Percentiles rank a stretch among this genome's conserved stretches.
These are phyloP conservation scores for Cutaneotrichosporon cyanovorans DNA, from an alignment of 1,284 basidiomycete species.

Conservation along the genomic window DNA sequence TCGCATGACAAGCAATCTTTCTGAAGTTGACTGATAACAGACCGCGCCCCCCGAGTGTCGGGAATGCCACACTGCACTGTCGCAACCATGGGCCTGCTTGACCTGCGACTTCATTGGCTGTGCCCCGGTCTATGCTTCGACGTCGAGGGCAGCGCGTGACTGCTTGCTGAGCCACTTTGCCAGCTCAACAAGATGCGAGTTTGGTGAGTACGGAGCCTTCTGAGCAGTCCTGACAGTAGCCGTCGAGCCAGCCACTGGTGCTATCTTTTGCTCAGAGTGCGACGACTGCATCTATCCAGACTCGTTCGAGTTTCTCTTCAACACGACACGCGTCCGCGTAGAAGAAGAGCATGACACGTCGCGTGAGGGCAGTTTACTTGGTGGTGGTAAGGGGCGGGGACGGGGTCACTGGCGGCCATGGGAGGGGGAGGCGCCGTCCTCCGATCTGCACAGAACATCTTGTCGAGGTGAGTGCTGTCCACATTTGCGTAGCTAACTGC, in stretches of 20 bases:
- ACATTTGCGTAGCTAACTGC: neutral
- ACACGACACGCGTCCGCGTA: slow-evolving; percentile 45
- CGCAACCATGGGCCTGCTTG: slow-evolving; percentile 69
- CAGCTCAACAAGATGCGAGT: slow-evolving; percentile 48
- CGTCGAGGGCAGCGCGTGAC: slow-evolving; percentile 50
- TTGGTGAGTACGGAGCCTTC: slow-evolving; percentile 54
- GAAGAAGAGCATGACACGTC: slow-evolving; percentile 54
- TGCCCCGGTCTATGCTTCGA: slow-evolving; percentile 47
- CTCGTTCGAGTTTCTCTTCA: slow-evolving; percentile 47
- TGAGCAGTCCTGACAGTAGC: slow-evolving; percentile 43
- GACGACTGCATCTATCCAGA: slow-evolving; percentile 55
- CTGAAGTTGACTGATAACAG: slow-evolving; percentile 22
- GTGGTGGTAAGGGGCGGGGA: slow-evolving; percentile 35
- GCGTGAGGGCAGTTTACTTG: slow-evolving; percentile 51
- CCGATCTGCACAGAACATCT: slow-evolving; percentile 7
- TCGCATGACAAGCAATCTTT: neutral
- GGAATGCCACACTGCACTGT: slow-evolving; percentile 54
- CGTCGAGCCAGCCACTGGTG: slow-evolving; percentile 54
- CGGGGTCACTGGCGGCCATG: slow-evolving; percentile 31
- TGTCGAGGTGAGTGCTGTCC: slow-evolving; percentile 28
- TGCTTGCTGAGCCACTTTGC: slow-evolving; percentile 30
- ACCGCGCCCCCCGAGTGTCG: slow-evolving; percentile 55
- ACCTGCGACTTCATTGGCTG: slow-evolving; percentile 70
- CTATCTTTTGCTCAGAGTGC: slow-evolving; percentile 55
- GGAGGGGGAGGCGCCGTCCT: slow-evolving; percentile 10